phyloP scores from a whole-genome alignment of 148 eudicot genomes.

The Amaranthus palmeri region DNA sequence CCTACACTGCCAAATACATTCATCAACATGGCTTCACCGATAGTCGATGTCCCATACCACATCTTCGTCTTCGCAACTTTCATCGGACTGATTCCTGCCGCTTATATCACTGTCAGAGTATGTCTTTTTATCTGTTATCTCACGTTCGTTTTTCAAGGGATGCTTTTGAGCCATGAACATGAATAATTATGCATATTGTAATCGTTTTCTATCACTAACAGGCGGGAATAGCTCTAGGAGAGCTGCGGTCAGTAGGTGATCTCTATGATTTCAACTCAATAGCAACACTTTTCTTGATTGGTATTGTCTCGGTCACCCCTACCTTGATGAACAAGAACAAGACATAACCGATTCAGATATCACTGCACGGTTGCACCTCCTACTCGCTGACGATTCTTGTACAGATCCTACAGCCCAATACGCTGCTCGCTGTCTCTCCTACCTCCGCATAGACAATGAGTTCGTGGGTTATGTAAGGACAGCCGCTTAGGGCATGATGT shows the following conservation, averaged over 20 bases:
- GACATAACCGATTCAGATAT: conserved; percentile 14
- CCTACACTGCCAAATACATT: conserved; percentile 94
- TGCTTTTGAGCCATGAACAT: neutral
- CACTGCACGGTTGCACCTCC: neutral
- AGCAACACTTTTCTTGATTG: conserved; percentile 85
- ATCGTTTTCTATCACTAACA: conserved; percentile 20
- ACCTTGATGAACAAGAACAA: conserved; percentile 59
- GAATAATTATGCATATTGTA: neutral
- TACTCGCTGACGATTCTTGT: conserved; percentile 17
- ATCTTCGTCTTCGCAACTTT: conserved; percentile 80
- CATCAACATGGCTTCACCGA: conserved; percentile 91
- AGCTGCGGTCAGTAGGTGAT: conserved; percentile 72
- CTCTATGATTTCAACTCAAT: conserved; percentile 81
- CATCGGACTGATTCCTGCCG: conserved; percentile 86
- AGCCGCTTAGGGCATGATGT: neutral
- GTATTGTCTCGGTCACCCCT: conserved; percentile 69
- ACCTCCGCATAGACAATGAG: conserved; percentile 7
- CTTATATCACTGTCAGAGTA: conserved; percentile 92
- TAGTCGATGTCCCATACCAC: conserved; percentile 93
- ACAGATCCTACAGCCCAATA: conserved; percentile 27
- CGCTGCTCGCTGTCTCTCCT: neutral
- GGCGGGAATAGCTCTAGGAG: conserved; percentile 96
- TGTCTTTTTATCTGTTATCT: neutral
- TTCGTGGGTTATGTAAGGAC: neutral
- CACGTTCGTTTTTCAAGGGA: neutral